These are phyloP conservation scores for Claviceps sp. DNA, from an alignment of 2,329 filamentous ascomycete species.

Conservation along the genomic window DNA sequence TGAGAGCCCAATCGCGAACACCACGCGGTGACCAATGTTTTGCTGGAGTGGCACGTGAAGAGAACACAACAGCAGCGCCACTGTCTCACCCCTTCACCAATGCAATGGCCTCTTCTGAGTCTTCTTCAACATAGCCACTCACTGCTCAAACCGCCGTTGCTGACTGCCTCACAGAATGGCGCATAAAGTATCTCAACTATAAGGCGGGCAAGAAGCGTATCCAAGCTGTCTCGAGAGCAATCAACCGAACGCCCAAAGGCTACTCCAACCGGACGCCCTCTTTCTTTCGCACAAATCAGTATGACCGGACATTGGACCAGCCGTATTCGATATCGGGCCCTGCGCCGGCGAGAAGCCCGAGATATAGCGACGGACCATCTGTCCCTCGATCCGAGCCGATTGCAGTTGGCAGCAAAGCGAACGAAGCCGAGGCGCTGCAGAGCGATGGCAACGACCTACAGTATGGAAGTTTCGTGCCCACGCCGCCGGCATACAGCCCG, in stretches of 20 bases:
- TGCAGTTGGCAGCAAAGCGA: neutral
- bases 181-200: constrained; percentile 87
- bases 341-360: neutral
- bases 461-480: constrained; percentile 40
- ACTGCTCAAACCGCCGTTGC: neutral
- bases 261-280: constrained; percentile 19
- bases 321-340: neutral
- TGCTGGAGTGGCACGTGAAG: too few species aligned
- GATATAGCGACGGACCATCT: neutral
- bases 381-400: constrained; percentile 2
- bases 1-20: too few species aligned
- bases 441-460: constrained; percentile 24
- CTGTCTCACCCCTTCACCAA: neutral
- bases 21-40: neutral
- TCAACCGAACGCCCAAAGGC: constrained; percentile 43
- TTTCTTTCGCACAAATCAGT: constrained; percentile 14
- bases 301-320: constrained; percentile 1
- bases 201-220: constrained; percentile 91
- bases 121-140: neutral
- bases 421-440: constrained; percentile 8
- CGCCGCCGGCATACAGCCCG: constrained; percentile 22
- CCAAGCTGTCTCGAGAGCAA: constrained; percentile 65
- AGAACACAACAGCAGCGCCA: too few species aligned
- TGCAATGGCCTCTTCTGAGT: too few species aligned
- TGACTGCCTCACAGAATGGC: constrained; percentile 52